phyloP scores from a whole-genome alignment of 23 red algal species.

The Porphyridium purpureum region DNA sequence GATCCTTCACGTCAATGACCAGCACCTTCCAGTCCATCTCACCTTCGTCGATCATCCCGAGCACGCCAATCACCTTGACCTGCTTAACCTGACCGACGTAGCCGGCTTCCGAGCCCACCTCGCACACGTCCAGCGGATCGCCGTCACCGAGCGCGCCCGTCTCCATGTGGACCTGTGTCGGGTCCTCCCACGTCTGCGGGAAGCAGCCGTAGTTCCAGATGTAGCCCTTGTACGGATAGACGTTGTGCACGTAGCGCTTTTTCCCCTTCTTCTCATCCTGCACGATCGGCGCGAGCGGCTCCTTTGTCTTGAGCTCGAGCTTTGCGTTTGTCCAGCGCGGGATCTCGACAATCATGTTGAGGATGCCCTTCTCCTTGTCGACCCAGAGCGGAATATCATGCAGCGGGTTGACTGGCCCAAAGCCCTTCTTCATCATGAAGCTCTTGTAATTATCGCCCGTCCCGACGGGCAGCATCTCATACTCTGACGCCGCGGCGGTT shows the following conservation, averaged over 20 bases:
- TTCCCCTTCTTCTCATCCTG: constrained; percentile 97
- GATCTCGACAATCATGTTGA: constrained; percentile 96
- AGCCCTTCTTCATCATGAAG: constrained; percentile 52
- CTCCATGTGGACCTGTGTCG: constrained; percentile 91
- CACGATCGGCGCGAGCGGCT: constrained; percentile 75
- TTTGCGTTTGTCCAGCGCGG: constrained; percentile 95
- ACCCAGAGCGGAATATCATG: constrained; percentile 92
- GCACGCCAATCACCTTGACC: constrained; percentile 94
- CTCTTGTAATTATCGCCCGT: too few relatives aligned
- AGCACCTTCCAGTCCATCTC: constrained; percentile 99
- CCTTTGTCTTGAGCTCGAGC: constrained; percentile 72
- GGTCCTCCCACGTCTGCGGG: constrained; percentile 97
- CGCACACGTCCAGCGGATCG: constrained; percentile 92
- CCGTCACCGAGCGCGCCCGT: constrained; percentile 95
- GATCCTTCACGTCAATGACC: constrained; percentile 73
- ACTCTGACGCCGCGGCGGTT: too few relatives aligned
- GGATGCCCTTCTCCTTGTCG: constrained; percentile 51
- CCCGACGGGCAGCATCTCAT: too few relatives aligned
- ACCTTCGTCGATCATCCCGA: constrained; percentile 98
- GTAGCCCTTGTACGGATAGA: constrained; percentile 98
- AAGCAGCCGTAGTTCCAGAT: constrained; percentile 99
- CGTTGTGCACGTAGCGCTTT: constrained; percentile 88
- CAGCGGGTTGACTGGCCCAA: constrained; percentile 67
- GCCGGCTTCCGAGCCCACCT: constrained; percentile 54
- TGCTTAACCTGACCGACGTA: constrained; percentile 77